Conservation (phyloP, 129 eudicot species). For the Apium graveolens region DNA sequence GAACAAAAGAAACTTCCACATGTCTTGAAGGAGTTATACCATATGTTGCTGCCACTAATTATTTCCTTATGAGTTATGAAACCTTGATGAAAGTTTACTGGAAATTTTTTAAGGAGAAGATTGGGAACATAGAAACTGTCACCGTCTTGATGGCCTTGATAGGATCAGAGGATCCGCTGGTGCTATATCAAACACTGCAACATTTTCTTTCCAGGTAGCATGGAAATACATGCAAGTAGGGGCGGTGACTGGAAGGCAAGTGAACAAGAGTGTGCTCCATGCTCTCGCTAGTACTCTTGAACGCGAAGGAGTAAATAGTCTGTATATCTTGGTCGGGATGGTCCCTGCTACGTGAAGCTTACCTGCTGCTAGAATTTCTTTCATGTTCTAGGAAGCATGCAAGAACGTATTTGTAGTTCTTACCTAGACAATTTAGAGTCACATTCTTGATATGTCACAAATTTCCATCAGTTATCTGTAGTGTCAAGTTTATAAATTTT, state of each 20-base stretch:
- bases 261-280: slow-evolving; percentile 59
- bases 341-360: slow-evolving; percentile 71
- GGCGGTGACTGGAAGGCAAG: slow-evolving; percentile 54
- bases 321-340: slow-evolving; percentile 44
- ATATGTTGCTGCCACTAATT: slow-evolving; percentile 64
- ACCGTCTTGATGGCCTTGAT: slow-evolving; percentile 61
- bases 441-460: too few relatives aligned
- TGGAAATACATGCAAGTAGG: slow-evolving; percentile 86
- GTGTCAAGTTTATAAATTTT: too few relatives aligned
- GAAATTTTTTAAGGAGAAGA: slow-evolving; percentile 48
- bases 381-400: too few relatives aligned
- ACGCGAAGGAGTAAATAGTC: slow-evolving; percentile 61
- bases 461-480: too few relatives aligned
- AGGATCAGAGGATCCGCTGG: slow-evolving; percentile 46
- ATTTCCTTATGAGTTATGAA: slow-evolving; percentile 78
- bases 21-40: too few relatives aligned
- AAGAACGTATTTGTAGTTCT: too few relatives aligned
- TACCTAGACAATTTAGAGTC: too few relatives aligned
- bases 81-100: slow-evolving; percentile 53
- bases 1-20: too few relatives aligned
- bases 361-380: slow-evolving; percentile 48
- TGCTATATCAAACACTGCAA: slow-evolving; percentile 76
- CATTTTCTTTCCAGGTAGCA: slow-evolving; percentile 89
- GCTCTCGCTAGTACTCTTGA: slow-evolving; percentile 61
- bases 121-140: slow-evolving; percentile 65